Percentiles rank a stretch among this genome's conserved stretches.
These are phyloP conservation scores for Deakozyma indianensis DNA, from an alignment of 805 yeast genomes.

Conservation along the genomic window DNA sequence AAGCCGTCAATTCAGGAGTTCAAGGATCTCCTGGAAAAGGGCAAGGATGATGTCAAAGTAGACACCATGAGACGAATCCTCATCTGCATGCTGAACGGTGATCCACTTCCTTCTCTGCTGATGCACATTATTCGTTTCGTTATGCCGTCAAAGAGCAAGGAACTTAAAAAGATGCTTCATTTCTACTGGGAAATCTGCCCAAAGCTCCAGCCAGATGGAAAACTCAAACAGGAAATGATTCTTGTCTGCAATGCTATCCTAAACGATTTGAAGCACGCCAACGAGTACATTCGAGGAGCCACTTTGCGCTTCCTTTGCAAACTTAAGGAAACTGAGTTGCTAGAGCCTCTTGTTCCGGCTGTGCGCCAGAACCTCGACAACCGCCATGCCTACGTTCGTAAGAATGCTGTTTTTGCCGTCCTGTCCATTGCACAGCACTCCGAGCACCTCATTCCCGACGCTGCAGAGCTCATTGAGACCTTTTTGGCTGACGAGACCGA, in stretches of 20 bases:
- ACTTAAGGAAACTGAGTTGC: slow-evolving; percentile 79
- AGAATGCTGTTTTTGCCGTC: slow-evolving; percentile 89
- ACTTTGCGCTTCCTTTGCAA: slow-evolving; percentile 85
- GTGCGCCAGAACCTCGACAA: slow-evolving; percentile 85
- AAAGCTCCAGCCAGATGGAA: slow-evolving; percentile 74
- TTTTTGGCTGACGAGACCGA: slow-evolving; percentile 77
- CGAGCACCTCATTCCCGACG: slow-evolving; percentile 85
- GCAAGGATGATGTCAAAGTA: slow-evolving; percentile 75
- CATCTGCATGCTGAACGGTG: slow-evolving; percentile 80
- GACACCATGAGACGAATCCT: slow-evolving; percentile 82
- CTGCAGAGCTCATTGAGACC: slow-evolving; percentile 65
- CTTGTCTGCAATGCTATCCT: slow-evolving; percentile 95
- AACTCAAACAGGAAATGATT: slow-evolving; percentile 96
- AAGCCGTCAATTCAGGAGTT: slow-evolving; percentile 51
- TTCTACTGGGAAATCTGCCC: slow-evolving; percentile 98
- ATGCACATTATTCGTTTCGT: slow-evolving; percentile 96
- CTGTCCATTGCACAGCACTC: slow-evolving; percentile 69
- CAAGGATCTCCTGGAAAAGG: slow-evolving; percentile 68
- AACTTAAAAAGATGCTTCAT: slow-evolving; percentile 80
- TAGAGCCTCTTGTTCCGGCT: slow-evolving; percentile 91
- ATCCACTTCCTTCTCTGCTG: slow-evolving; percentile 78
- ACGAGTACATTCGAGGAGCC: slow-evolving; percentile 92
- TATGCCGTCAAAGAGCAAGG: slow-evolving; percentile 89
- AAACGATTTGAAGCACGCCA: slow-evolving; percentile 94
- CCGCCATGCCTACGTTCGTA: slow-evolving; percentile 95